phyloP scores from a whole-genome alignment of 108 stramenopile species.

The Mediolabrus comicus region DNA sequence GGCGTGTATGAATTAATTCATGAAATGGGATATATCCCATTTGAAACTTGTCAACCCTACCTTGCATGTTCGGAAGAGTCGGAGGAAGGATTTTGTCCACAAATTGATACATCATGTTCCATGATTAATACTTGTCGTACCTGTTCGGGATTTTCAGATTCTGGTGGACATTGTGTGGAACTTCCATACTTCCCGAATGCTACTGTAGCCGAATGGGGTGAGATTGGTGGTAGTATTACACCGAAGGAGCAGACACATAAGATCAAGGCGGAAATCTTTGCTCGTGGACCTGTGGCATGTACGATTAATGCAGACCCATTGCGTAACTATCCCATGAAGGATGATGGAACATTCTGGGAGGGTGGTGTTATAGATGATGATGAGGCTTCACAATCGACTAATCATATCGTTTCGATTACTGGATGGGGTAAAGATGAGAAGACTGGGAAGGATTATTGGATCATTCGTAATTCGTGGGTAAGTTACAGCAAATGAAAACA shows the following conservation, averaged over 20 bases:
- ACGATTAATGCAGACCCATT: conserved; percentile 75
- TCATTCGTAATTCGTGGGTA: conserved; percentile 86
- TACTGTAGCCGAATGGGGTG: conserved; percentile 90
- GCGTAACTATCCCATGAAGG: conserved; percentile 45
- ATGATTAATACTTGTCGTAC: conserved; percentile 75
- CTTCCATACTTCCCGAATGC: conserved; percentile 85
- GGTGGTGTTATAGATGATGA: conserved; percentile 81
- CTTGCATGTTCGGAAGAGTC: conserved; percentile 81
- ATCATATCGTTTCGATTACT: conserved; percentile 90
- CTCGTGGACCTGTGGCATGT: conserved; percentile 90
- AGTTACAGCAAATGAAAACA: conserved; percentile 17
- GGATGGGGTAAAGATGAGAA: conserved; percentile 88
- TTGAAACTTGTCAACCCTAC: conserved; percentile 75
- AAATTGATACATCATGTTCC: conserved; percentile 78
- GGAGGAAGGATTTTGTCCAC: conserved; percentile 73
- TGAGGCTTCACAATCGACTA: conserved; percentile 50
- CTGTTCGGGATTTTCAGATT: conserved; percentile 78
- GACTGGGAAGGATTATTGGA: conserved; percentile 76
- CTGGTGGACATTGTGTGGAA: conserved; percentile 61
- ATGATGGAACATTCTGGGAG: conserved; percentile 9
- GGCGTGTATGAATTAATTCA: conserved; percentile 75
- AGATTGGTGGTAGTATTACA: conserved; percentile 24
- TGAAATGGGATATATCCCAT: conserved; percentile 40
- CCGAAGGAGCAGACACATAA: conserved; percentile 20
- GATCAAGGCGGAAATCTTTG: conserved; percentile 76